Conservation (phyloP, 768 basidiomycete genomes). For the Phaffia tasmanica region DNA sequence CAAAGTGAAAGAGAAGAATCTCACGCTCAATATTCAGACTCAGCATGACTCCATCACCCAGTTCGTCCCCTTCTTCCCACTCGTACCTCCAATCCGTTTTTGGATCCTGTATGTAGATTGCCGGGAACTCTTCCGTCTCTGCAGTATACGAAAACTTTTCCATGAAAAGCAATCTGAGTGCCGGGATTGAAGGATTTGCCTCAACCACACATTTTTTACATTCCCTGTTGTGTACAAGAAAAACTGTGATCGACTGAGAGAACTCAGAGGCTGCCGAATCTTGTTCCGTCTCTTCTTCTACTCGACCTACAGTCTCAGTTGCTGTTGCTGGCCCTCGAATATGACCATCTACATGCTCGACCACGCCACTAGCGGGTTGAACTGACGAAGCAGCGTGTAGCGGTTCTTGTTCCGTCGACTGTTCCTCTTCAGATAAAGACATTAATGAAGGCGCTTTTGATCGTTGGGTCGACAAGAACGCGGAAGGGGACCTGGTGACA, state of each 20-base stretch:
- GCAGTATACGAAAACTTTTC: slow-evolving; percentile 92
- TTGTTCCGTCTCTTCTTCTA: background rate
- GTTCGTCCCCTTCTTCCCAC: slow-evolving; percentile 84
- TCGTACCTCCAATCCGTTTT: slow-evolving; percentile 89
- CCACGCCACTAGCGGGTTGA: background rate
- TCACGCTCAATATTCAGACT: slow-evolving; percentile 93
- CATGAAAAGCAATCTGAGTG: slow-evolving; percentile 75
- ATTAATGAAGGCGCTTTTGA: slow-evolving; percentile 52
- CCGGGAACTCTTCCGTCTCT: slow-evolving; percentile 76
- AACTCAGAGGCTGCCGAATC: background rate
- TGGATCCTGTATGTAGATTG: slow-evolving; percentile 88
- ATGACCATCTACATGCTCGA: slow-evolving; percentile 30
- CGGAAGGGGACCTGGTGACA: background rate
- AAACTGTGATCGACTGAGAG: slow-evolving; percentile 48
- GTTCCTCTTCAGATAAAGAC: slow-evolving; percentile 60
- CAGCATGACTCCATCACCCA: slow-evolving; percentile 74
- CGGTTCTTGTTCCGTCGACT: slow-evolving; percentile 63
- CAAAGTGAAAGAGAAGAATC: slow-evolving; percentile 37
- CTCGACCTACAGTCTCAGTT: background rate
- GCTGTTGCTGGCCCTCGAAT: too few species aligned
- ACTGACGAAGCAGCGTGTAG: slow-evolving; percentile 41
- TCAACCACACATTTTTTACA: slow-evolving; percentile 80
- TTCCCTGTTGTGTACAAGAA: slow-evolving; percentile 77
- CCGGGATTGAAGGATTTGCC: slow-evolving; percentile 53
- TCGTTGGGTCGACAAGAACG: slow-evolving; percentile 11